Base-by-base conservation (phyloP, 2,329 filamentous ascomycete genomes). In the Colletotrichum sp. region DNA sequence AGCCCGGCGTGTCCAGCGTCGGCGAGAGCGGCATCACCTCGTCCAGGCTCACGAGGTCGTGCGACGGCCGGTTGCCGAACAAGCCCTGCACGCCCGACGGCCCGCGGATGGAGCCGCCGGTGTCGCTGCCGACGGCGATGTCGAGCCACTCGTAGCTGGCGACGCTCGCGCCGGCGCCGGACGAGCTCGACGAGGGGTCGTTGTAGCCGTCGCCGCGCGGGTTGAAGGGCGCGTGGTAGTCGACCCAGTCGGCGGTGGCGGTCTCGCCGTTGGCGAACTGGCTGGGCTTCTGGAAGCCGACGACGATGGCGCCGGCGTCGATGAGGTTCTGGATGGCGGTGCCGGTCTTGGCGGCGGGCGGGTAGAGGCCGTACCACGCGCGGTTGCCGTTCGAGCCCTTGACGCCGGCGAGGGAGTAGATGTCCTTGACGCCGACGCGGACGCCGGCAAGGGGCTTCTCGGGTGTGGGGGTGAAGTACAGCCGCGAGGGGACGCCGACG, bases 381-480 rank as follows among this genome's bases (percentile, higher is more conserved):
- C 90, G 85, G 74, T 90, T 92, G 3, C 91, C 90, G 68, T 87
- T 87, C 16, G 86, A 85, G 0, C 88, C 92, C 43, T 86, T 86
- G 3, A 92, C 81, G 3, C 92, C 92, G 2, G 78, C 86, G 52
- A 93, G 82, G 77, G 92, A 86, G 79, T 88, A 92, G 63, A 93
- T 90, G 78, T 94, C 92, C 81, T 94, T 94, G 71, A 93, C 86
- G 1, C 88, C 92, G 1, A 93, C 81, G 21, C 92, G 87, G 5
- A 92, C 87, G 21, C 92, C 92, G 7, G 90, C 89, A 0, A 94
- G 84, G 1, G 91, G 92, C 79, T 90, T 88, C n/a, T 87, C 84
- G 0, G 82, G 79, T 1, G 89, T 90, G 61, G 86, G 88, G 4
- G 86, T 88, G 82, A 86, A 91, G 83, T 93, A 93, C 0, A 93